A percentile compares a stretch with the other conserved stretches of the same genome.
Conservation (phyloP, 148 eudicot species). For the Rhododendron williamsianum region DNA sequence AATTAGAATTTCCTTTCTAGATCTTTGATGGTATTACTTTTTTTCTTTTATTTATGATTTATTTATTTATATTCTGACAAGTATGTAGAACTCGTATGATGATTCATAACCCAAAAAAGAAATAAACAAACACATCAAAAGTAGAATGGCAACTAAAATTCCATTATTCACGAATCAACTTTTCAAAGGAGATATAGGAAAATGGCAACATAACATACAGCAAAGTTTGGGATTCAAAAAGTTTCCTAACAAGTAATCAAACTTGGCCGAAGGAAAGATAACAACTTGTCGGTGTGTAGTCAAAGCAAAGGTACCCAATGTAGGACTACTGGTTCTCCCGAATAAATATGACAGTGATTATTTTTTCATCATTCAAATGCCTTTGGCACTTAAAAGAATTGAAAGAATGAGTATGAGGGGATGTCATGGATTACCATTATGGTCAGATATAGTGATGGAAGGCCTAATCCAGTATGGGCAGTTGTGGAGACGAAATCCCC, state of each 20-base stretch:
- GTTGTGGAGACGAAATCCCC: slow-evolving; percentile 85
- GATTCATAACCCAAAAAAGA: not conserved
- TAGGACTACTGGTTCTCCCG: not conserved
- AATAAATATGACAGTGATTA: not conserved
- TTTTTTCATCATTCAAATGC: not conserved
- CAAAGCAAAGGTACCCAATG: not conserved
- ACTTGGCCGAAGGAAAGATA: not conserved
- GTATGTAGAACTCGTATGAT: not conserved
- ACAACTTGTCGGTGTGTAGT: not conserved
- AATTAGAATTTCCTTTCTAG: not conserved
- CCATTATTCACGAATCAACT: not conserved
- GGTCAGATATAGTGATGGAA: slow-evolving; percentile 75
- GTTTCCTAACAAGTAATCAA: not conserved
- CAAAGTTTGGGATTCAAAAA: not conserved
- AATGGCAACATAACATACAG: not conserved
- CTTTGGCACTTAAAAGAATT: not conserved
- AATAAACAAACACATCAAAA: not conserved
- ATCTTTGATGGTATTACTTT: not conserved
- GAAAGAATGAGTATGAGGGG: not conserved
- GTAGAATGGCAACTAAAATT: not conserved
- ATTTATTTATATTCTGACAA: not conserved
- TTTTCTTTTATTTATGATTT: not conserved
- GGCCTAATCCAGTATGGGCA: slow-evolving; percentile 99
- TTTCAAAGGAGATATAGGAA: not conserved
- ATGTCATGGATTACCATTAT: slow-evolving; percentile 50